These are phyloP conservation scores for Neonectria magnoliae DNA, from an alignment of 2,329 filamentous ascomycete genomes.

Conservation along the genomic window DNA sequence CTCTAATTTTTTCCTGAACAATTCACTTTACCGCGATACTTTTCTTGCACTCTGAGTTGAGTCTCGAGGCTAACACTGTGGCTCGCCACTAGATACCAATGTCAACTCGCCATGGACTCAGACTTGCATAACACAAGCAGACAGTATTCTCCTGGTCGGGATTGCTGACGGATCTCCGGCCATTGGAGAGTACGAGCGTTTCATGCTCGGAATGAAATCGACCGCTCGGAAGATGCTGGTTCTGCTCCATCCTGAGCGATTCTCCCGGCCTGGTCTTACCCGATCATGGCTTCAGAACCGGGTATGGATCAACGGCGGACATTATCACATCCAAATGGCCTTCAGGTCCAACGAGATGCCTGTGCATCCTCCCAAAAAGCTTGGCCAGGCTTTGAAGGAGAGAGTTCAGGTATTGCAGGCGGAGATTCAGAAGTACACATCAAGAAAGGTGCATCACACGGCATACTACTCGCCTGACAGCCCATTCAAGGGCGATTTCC, in stretches of 20 bases:
- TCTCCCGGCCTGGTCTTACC: constrained; percentile 85
- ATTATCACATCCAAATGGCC: constrained; percentile 97
- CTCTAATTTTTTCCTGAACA: constrained; percentile 76
- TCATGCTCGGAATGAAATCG: constrained; percentile 96
- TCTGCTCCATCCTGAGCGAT: constrained; percentile 87
- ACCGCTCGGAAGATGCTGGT: constrained; percentile 94
- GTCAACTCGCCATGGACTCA: constrained; percentile 99
- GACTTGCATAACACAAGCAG: constrained; percentile 95
- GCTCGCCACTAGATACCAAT: constrained; percentile 77
- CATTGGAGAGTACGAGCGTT: constrained; percentile 96
- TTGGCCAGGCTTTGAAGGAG: constrained; percentile 89
- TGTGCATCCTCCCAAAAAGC: constrained; percentile 78
- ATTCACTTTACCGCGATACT: constrained; percentile 5
- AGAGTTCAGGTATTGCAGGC: constrained; percentile 94
- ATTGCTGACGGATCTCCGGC: constrained; percentile 88
- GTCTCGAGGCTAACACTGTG: constrained; percentile 42
- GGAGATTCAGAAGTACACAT: constrained; percentile 98
- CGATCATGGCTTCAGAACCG: constrained; percentile 91
- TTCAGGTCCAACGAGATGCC: constrained; percentile 82
- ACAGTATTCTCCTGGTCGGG: constrained; percentile 93
- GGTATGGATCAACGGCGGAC: constrained; percentile 97
- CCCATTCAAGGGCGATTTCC: constrained; percentile 95
- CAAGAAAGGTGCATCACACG: constrained; percentile 86
- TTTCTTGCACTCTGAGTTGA: constrained; percentile 16
- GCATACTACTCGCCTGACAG: constrained; percentile 92